Conservation (phyloP, 495 filamentous ascomycete genomes). For the Aspergillus leporis region DNA sequence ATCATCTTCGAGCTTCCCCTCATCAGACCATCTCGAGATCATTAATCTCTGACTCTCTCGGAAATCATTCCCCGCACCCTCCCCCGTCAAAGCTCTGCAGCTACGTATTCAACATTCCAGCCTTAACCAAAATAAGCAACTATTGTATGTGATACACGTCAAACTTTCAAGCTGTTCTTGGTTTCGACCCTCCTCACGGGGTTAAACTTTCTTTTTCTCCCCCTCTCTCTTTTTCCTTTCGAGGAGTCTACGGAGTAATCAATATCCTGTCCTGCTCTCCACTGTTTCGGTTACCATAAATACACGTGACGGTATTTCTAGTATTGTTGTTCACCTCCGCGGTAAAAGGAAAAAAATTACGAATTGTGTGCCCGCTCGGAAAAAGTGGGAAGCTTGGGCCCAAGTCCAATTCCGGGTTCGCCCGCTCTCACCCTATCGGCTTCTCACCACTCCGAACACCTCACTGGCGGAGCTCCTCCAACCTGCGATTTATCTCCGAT, state of each 20-base stretch:
- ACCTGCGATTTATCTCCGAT: slow-evolving; percentile 5
- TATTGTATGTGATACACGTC: too few species aligned
- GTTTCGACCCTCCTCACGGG: too few species aligned
- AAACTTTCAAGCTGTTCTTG: too few species aligned
- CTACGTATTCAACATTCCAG: neutral
- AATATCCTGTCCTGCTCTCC: too few species aligned
- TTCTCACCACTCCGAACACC: slow-evolving; percentile 1
- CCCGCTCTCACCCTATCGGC: slow-evolving; percentile 1
- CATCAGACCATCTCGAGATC: neutral
- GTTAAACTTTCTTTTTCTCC: neutral
- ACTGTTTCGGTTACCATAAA: neutral
- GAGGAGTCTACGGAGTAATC: too few species aligned
- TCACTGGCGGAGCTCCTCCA: neutral
- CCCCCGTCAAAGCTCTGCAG: neutral
- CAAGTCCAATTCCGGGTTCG: slow-evolving; percentile 2
- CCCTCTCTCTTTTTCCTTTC: neutral
- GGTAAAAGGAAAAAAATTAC: neutral
- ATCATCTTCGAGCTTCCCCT: neutral
- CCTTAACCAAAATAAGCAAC: neutral
- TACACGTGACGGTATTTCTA: neutral
- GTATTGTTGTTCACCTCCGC: neutral
- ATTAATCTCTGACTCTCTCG: slow-evolving; percentile 5
- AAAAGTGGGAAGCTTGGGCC: neutral
- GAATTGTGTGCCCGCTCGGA: slow-evolving; percentile 2
- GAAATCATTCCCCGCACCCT: slow-evolving; percentile 11